Evolutionary conservation across 352 stramenopile genomes (phyloP), one percentile per base, ranked within the genome.

Genomic region (Phytophthora sp.): DNA sequence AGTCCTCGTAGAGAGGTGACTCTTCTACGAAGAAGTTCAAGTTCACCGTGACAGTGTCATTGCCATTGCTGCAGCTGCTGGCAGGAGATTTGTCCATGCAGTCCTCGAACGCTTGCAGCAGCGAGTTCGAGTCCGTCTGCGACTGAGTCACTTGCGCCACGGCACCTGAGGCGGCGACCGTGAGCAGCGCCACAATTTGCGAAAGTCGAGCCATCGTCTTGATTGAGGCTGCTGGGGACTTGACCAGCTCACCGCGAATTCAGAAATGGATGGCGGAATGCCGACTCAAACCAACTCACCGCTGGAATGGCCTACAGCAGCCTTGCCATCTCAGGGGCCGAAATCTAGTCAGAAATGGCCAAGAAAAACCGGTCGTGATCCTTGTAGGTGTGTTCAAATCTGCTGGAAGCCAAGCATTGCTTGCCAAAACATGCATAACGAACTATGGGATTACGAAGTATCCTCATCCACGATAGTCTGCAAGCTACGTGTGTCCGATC

Each of bases 1-100:
- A 83, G 53, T 86, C 71, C 2, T 48, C 62, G 69, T 86, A 86
- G 1, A 62, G 49, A 5, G 54, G 51, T 1, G 70, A 79, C 31
- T 67, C 46, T 31, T 65, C 57, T 21, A 76, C 43, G 62, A 79
- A 79, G 8, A 79, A 76, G 42, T 79, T 79, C 21, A 28, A 23
- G 48, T 79, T 53, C 9, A 68, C 30, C 0, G 55, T 72, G 21
- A 66, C 23, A 2, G 58, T 58, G 32, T 54, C 44, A 28, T 69
- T 69, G 30, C 43, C 51, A 17, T 57, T 55, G 41, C 21, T 49
- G 15, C 13, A 43, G 6, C 21, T 57, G 31, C 27, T 65, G 46
- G 21, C 13, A 20, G 56, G 12, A 7, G 39, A 54, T 15, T 11
- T 62, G 53, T 66, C 53, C 59, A 74, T 74, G 49, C 65, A 74